Evolutionary conservation across 129 eudicot genomes (phyloP).

Genomic region (Flaveria bidentis): DNA sequence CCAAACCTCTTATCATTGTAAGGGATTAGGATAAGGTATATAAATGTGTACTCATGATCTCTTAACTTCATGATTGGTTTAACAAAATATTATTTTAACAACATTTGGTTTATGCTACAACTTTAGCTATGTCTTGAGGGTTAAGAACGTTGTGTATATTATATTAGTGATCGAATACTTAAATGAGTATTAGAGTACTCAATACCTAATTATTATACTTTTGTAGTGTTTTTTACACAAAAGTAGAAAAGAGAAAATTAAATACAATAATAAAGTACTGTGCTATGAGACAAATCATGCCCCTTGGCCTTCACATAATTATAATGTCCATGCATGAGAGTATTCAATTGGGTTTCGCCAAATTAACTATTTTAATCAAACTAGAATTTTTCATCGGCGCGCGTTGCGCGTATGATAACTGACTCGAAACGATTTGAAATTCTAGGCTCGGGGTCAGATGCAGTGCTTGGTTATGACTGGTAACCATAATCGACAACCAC

Average conservation of each 20-base stretch:
- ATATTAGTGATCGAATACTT: not conserved
- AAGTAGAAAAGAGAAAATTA: no score
- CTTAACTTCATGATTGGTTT: not conserved
- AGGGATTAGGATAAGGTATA: constrained; percentile 29
- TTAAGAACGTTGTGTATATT: not conserved
- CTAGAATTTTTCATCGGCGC: no score
- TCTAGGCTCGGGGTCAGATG: no score
- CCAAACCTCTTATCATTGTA: constrained; percentile 35
- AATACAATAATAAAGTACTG: not conserved
- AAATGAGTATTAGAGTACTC: not conserved
- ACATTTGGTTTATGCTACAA: constrained; percentile 2
- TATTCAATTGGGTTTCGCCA: not conserved
- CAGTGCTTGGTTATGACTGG: no score
- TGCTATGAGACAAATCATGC: not conserved
- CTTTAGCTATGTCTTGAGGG: constrained; percentile 2
- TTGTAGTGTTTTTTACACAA: not conserved
- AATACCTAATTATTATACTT: no score
- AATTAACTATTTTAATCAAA: not conserved
- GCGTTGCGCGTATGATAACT: no score
- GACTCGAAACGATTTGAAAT: no score
- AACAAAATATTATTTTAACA: not conserved
- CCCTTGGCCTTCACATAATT: not conserved
- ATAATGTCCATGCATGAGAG: not conserved
- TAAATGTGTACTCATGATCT: constrained; percentile 6
- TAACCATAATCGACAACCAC: no score